These are phyloP conservation scores for Rhizopogon parksii DNA, from an alignment of 1,284 basidiomycete species.

Conservation along the genomic window DNA sequence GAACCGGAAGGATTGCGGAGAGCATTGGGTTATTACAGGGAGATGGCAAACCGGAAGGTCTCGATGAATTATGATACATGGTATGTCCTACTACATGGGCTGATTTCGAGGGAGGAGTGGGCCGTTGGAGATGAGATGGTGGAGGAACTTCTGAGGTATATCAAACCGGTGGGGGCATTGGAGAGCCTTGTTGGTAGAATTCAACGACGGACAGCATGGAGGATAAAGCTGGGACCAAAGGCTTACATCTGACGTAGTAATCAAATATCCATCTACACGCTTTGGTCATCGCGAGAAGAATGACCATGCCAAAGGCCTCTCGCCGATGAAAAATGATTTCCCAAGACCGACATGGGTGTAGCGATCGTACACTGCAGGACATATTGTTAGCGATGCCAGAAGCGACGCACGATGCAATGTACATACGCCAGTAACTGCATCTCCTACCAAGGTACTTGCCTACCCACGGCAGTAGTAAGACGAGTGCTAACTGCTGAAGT, in stretches of 20 bases:
- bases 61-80: conserved; percentile 60
- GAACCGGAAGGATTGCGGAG: conserved; percentile 41
- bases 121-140: conserved; percentile 52
- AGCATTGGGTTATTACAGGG: conserved; percentile 57
- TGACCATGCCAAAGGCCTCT: conserved; percentile 20
- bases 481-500: conserved; percentile 71
- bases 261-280: conserved; percentile 5
- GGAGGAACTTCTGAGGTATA: conserved; percentile 44
- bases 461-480: conserved; percentile 78
- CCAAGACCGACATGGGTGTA: conserved; percentile 65
- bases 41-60: conserved; percentile 52
- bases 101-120: conserved; percentile 52
- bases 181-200: conserved; percentile 32
- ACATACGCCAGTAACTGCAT: conserved; percentile 81
- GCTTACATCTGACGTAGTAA: conserved; percentile 21
- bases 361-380: conserved; percentile 56
- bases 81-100: conserved; percentile 62
- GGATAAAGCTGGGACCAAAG: conserved; percentile 20
- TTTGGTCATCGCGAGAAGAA: conserved; percentile 17
- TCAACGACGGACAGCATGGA: conserved; percentile 28
- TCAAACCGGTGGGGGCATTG: conserved; percentile 34
- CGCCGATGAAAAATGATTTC: conserved; percentile 58
- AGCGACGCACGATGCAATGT: conserved; percentile 4
- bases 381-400: conserved; percentile 9
- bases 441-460: conserved; percentile 85